A percentile compares a stretch with the other conserved stretches of the same genome.
Conservation (phyloP, 805 yeast species). For the Yarrowia sp. region DNA sequence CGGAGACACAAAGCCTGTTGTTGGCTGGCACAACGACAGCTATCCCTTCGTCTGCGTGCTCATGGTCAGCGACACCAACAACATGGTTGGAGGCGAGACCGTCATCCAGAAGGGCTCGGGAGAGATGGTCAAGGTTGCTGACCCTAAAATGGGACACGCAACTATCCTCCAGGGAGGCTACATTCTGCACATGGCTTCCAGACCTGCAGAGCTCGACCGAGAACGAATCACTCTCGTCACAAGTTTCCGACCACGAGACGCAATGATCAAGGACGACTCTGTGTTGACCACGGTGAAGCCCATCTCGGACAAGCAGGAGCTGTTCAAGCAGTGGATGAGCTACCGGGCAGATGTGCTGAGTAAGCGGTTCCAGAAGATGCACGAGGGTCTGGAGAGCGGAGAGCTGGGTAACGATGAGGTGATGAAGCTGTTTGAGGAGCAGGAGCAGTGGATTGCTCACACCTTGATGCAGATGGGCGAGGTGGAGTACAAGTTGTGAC, state of each 20-base stretch:
- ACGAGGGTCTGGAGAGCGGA: slow-evolving; percentile 4
- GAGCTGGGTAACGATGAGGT: not conserved
- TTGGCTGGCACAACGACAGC: slow-evolving; percentile 64
- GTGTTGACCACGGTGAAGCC: not conserved
- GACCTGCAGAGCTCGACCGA: not conserved
- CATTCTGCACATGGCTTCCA: slow-evolving; percentile 3
- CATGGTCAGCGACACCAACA: slow-evolving; percentile 57
- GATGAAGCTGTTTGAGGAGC: not conserved
- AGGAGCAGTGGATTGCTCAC: slow-evolving; percentile 11
- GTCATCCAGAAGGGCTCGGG: not conserved
- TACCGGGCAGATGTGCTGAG: slow-evolving; percentile 3
- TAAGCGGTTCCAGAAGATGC: not conserved
- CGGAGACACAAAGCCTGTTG: slow-evolving; percentile 43
- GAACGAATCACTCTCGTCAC: slow-evolving; percentile 9
- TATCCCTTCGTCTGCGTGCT: slow-evolving; percentile 64
- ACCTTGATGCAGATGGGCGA: slow-evolving; percentile 16
- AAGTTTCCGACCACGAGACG: not conserved
- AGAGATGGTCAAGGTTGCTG: not conserved
- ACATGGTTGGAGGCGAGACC: slow-evolving; percentile 33
- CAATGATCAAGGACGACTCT: slow-evolving; percentile 5
- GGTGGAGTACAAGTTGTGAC: slow-evolving; percentile 1
- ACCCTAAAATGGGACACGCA: slow-evolving; percentile 7
- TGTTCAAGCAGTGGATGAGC: slow-evolving; percentile 16
- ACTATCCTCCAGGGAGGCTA: not conserved
- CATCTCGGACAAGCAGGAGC: not conserved